Base-by-base conservation (phyloP, 106 monocot genomes). In the Xerophyta viscosa region DNA sequence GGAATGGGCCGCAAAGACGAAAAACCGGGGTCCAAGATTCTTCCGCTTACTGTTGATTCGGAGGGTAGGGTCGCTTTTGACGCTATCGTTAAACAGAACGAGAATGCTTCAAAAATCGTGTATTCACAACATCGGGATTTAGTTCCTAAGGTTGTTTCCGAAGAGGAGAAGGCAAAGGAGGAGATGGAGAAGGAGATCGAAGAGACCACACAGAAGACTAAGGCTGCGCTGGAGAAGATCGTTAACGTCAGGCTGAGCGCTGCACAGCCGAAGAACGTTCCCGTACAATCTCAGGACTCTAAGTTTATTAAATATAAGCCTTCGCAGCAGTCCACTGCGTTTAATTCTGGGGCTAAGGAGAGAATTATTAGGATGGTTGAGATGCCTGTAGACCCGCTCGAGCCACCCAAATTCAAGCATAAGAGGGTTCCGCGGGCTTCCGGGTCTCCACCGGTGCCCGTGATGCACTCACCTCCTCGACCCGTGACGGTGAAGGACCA, bases 391-490 rank as follows among this genome's bases (percentile, higher is more conserved):
- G 96, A 96, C 48, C 89, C 96, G 5, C 76, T 96, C 21, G 88
- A 88, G 63, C 96, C 88, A 1, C 96, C 85, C 2, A 89, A 94
- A 48, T 89, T 96, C 67, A 96, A 96, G 78, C 96, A 96, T 48
- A 96, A 88, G 68, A 53, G 88, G 37, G 81, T 96, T 10, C 96
- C 89, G 0, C 75, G 69, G 26, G 78, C 96, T 15, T 78, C 81
- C 4, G 96, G 88, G 3, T 98, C 96, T 1, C 89, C 96, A 4
- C 96, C 96, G 0, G 82, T 89, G n/a, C 88, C 96, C 0, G 75
- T 98, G 2, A 85, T 89, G 82, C 96, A 89, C 69, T 98, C 96
- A 9, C 96, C 96, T 8, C 96, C 96, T 10, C 69, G 96, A 20
- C 88, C 82, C 2, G 89, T 89, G 19, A 89, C 85, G 0, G 96